Evolutionary conservation across 2,329 filamentous ascomycete species (phyloP).

Genomic region (Rhexocercosporidium sp.): DNA sequence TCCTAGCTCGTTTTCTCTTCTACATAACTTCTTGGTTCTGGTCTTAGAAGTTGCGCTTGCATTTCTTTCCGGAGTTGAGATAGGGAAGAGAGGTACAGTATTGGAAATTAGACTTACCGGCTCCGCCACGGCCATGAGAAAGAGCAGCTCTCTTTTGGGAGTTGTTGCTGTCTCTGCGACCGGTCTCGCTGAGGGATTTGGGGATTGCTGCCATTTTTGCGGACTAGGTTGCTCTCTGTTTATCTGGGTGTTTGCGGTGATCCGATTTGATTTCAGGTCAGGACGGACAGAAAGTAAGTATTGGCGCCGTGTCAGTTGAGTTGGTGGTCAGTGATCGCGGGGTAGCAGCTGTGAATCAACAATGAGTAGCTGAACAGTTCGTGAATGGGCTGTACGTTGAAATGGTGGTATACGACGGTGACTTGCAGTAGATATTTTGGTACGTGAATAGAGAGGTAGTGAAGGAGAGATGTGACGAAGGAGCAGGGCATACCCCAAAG

Average conservation of each 20-base stretch:
- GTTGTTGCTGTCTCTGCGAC: constrained; percentile 31
- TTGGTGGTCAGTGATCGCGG: neutral
- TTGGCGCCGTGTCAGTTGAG: neutral
- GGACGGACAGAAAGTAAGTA: neutral
- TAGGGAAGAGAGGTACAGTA: neutral
- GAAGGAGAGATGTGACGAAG: neutral
- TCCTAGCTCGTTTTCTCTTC: neutral
- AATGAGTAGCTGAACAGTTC: neutral
- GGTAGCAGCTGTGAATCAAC: neutral
- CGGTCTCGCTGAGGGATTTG: constrained; percentile 25
- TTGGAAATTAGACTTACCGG: constrained; percentile 52
- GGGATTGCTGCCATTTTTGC: constrained; percentile 36
- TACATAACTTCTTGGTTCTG: neutral
- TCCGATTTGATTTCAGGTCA: neutral
- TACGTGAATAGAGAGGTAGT: neutral
- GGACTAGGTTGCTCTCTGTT: neutral
- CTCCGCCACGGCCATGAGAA: constrained; percentile 79
- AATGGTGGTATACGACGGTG: neutral
- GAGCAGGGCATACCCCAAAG: neutral
- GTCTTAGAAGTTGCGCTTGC: no score
- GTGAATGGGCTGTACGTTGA: neutral
- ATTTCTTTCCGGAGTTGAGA: neutral
- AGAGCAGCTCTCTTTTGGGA: constrained; percentile 24
- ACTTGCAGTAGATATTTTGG: neutral
- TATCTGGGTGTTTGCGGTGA: neutral